A percentile compares a stretch with the other conserved stretches of the same genome.
phyloP scores from a whole-genome alignment of 2,329 filamentous ascomycete species.

The Pseudogymnoascus sp. region DNA sequence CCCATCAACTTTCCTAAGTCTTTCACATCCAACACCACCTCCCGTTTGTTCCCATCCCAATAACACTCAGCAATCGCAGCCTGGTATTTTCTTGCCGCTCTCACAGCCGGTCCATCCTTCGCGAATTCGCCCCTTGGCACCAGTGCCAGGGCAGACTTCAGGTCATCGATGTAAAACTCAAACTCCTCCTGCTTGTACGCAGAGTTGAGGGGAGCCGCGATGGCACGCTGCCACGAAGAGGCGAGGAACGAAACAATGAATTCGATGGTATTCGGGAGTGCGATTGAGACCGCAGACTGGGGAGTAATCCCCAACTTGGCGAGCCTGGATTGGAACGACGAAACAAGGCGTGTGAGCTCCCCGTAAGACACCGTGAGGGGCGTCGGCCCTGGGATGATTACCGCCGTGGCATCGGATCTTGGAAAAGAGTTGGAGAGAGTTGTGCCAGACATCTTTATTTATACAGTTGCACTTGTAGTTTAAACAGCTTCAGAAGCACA shows the following conservation, averaged over 20 bases:
- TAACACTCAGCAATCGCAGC: constrained; percentile 83
- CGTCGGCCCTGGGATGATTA: constrained; percentile 61
- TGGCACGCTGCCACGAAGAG: constrained; percentile 73
- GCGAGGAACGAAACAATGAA: constrained; percentile 83
- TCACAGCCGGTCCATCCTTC: constrained; percentile 60
- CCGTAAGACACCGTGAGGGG: constrained; percentile 62
- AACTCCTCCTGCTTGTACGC: constrained; percentile 86
- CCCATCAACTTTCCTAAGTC: constrained; percentile 58
- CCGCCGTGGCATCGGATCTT: constrained; percentile 45
- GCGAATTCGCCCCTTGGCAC: constrained; percentile 64
- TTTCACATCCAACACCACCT: constrained; percentile 72
- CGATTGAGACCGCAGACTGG: constrained; percentile 69
- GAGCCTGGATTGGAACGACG: constrained; percentile 67
- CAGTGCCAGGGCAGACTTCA: constrained; percentile 69
- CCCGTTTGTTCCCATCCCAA: constrained; percentile 54
- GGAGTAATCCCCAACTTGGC: constrained; percentile 63
- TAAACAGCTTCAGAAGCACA: background rate
- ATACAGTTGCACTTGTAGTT: background rate
- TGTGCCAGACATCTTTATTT: constrained; percentile 22
- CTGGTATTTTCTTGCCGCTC: constrained; percentile 68
- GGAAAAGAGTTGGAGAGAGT: constrained; percentile 52
- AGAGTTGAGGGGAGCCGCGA: constrained; percentile 80
- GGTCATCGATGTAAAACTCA: constrained; percentile 84
- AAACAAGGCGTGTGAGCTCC: constrained; percentile 56
- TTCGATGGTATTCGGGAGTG: constrained; percentile 75